phyloP scores from a whole-genome alignment of 169 alveolate species.

The Pseudocohnilembus persalinus region DNA sequence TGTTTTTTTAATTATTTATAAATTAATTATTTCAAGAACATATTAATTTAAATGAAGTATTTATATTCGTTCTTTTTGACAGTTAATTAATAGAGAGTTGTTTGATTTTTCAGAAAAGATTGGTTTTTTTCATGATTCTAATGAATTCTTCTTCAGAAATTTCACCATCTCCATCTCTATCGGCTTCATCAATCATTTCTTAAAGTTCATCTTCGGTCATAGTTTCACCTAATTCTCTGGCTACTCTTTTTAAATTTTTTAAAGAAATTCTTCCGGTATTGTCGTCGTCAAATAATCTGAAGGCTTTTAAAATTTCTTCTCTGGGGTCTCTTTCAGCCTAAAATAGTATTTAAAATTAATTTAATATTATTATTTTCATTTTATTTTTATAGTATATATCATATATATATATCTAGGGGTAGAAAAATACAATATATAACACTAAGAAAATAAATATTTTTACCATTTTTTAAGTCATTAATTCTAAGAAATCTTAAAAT shows the following conservation, averaged over 20 bases:
- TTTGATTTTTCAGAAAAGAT: conserved; percentile 80
- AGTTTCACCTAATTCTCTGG: conserved; percentile 98
- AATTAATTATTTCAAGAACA: too few species aligned
- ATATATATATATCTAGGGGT: too few species aligned
- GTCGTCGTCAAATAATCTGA: conserved; percentile 96
- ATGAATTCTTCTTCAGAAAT: conserved; percentile 96
- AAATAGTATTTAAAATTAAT: background rate
- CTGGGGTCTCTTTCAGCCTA: conserved; percentile 88
- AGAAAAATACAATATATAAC: background rate
- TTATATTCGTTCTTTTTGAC: too few species aligned
- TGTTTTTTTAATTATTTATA: too few species aligned
- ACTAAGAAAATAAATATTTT: background rate
- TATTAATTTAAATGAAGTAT: too few species aligned
- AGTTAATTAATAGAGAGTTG: too few species aligned
- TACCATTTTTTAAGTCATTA: conserved; percentile 89
- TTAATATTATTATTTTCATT: background rate
- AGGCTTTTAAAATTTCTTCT: conserved; percentile 90
- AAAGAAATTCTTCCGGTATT: conserved; percentile 94
- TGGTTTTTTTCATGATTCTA: conserved; percentile 97
- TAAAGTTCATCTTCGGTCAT: conserved; percentile 97
- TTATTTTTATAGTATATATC: background rate
- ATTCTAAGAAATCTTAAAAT: conserved; percentile 84
- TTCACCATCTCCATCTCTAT: conserved; percentile 98
- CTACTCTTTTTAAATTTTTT: conserved; percentile 95
- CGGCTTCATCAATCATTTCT: conserved; percentile 99